Evolutionary conservation across 2,329 filamentous ascomycete genomes (phyloP).

Genomic region (Blastomyces percursus): DNA sequence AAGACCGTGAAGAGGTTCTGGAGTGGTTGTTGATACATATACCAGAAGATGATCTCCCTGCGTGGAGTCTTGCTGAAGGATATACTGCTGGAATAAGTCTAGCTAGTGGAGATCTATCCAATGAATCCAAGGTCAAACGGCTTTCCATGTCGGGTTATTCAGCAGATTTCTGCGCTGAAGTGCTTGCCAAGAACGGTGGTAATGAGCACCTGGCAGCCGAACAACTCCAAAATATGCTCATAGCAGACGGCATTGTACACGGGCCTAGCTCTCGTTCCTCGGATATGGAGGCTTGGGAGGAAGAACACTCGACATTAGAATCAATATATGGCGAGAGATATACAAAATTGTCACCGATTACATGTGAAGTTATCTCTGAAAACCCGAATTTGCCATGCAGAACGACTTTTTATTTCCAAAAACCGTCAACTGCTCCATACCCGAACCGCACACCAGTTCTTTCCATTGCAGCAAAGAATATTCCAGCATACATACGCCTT

Average conservation of each 20-base stretch:
- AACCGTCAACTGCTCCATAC: conserved; percentile 53
- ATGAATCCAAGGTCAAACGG: conserved; percentile 71
- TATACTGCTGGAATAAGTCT: conserved; percentile 86
- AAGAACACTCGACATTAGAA: conserved; percentile 73
- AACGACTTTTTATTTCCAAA: conserved; percentile 56
- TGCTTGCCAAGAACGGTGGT: conserved; percentile 57
- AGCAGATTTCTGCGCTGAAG: conserved; percentile 66
- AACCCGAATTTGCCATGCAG: conserved; percentile 33
- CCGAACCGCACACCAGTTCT: conserved; percentile 59
- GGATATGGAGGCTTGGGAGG: conserved; percentile 60
- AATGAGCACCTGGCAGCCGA: conserved; percentile 71
- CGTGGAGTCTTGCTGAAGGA: conserved; percentile 81
- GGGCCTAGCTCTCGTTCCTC: conserved; percentile 14
- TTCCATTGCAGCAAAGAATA: conserved; percentile 52
- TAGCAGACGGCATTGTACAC: conserved; percentile 35
- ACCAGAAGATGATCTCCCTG: conserved; percentile 89
- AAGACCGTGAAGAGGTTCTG: conserved; percentile 80
- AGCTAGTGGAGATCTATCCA: conserved; percentile 66
- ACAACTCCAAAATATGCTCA: conserved; percentile 60
- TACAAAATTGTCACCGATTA: conserved; percentile 46
- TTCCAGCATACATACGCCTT: conserved; percentile 88
- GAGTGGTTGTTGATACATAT: conserved; percentile 97
- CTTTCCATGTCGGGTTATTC: conserved; percentile 77
- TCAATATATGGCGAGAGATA: conserved; percentile 75
- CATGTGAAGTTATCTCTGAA: conserved; percentile 61